A percentile compares a stretch with the other conserved stretches of the same genome.
These are phyloP conservation scores for Aspergillus tamarii DNA, from an alignment of 2,329 filamentous ascomycete genomes.

Conservation along the genomic window DNA sequence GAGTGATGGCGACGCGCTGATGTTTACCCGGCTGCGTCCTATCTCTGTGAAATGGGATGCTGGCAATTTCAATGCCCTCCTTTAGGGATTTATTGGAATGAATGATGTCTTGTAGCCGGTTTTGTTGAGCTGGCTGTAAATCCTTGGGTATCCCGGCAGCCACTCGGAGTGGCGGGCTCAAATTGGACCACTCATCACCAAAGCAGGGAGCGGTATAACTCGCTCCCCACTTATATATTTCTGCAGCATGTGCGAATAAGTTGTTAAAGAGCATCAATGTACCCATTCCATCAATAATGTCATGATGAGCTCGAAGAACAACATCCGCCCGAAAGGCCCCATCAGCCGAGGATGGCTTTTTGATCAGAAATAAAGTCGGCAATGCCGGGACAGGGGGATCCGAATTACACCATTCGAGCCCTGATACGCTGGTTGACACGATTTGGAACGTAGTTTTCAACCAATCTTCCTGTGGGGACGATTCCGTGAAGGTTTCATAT, in stretches of 20 bases:
- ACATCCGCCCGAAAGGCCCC: slow-evolving; percentile 16
- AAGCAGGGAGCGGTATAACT: slow-evolving; percentile 16
- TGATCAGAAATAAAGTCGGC: slow-evolving; percentile 29
- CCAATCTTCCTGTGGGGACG: slow-evolving; percentile 16
- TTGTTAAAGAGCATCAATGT: slow-evolving; percentile 26
- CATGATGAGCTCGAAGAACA: slow-evolving; percentile 26
- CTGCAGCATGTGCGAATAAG: slow-evolving; percentile 20
- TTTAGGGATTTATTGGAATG: slow-evolving; percentile 18
- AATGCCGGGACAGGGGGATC: slow-evolving; percentile 28
- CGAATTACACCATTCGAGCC: slow-evolving; percentile 29
- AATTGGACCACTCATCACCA: slow-evolving; percentile 22
- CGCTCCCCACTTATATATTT: slow-evolving; percentile 13
- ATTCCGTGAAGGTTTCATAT: slow-evolving; percentile 20
- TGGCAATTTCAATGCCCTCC: slow-evolving; percentile 22
- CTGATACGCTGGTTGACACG: slow-evolving; percentile 17
- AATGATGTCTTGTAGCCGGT: slow-evolving; percentile 12
- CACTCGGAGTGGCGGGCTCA: slow-evolving; percentile 28
- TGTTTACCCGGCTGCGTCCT: slow-evolving; percentile 22
- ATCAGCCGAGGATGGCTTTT: background rate
- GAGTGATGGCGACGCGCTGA: slow-evolving; percentile 23
- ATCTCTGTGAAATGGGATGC: slow-evolving; percentile 19
- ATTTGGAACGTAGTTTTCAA: slow-evolving; percentile 22
- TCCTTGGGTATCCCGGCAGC: slow-evolving; percentile 22
- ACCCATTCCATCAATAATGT: slow-evolving; percentile 30
- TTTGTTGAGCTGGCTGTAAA: slow-evolving; percentile 15